Evolutionary conservation across 75 land plant species (phyloP).

Genomic region (Gnetum montanum): DNA sequence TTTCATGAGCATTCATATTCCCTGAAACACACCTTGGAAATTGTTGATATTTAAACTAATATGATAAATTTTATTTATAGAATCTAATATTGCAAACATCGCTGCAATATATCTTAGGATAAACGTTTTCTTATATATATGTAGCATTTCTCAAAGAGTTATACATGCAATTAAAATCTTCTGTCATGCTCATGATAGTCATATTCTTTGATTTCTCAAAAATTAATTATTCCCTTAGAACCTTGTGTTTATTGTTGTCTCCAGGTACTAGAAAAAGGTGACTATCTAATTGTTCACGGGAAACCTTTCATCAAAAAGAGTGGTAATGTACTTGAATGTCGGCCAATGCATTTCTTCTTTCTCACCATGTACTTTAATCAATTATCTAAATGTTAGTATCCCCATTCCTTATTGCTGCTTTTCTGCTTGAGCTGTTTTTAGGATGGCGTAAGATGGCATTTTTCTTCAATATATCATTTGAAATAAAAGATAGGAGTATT

Average conservation of each 20-base stretch:
- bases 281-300: conserved; percentile 72
- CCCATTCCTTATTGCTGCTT: conserved; percentile 3
- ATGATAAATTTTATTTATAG: too few relatives aligned
- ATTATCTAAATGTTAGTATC: neutral
- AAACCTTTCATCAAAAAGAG: conserved; percentile 78
- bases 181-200: too few relatives aligned
- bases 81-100: too few relatives aligned
- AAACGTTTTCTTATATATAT: too few relatives aligned
- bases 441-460: conserved; percentile 95
- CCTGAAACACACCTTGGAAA: too few relatives aligned
- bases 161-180: too few relatives aligned
- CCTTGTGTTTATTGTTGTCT: conserved; percentile 1
- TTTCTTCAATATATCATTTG: conserved; percentile 85
- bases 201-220: too few relatives aligned
- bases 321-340: conserved; percentile 25
- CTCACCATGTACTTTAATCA: neutral
- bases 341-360: neutral
- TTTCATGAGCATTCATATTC: too few relatives aligned
- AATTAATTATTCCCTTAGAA: too few relatives aligned
- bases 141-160: too few relatives aligned
- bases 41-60: too few relatives aligned
- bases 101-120: too few relatives aligned
- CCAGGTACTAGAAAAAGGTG: conserved; percentile 76
- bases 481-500: conserved; percentile 80
- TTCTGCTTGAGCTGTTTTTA: conserved; percentile 17